Evolutionary conservation across 306 rosid genomes (phyloP), one percentile per base, ranked within the genome.

Genomic region (Ceratonia siliqua): DNA sequence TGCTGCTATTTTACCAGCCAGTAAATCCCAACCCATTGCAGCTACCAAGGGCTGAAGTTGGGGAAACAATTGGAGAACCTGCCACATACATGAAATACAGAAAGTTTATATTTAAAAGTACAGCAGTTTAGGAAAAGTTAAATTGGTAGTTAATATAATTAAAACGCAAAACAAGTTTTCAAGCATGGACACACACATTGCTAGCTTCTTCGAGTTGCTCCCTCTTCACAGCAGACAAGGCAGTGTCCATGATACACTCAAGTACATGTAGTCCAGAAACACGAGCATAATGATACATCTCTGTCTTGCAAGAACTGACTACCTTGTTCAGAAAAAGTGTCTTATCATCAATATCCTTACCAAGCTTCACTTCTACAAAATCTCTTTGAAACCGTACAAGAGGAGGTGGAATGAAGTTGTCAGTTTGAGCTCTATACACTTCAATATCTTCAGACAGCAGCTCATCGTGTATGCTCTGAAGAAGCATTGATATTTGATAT

Each of bases 1-100:
- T 28, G 89, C 88, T 69, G 83, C 76, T 69, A 91, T 80, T 83
- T 91, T 92, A 41, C 98, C 95, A 2, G 94, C 83, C 79, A 94
- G 84, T 73, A 85, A 82, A 83, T 94, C 98, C 98, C 98, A 94
- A 81, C 98, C 98, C 97, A 94, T 94, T 76, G 91, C 78, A 20
- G 97, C 97, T 52, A 91, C 93, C 75, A 94, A 84, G 69, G 98
- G 98, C 80, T 83, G 94, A 82, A 94, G 98, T 42, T 85, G 92
- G n/a, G 97, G 95, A 81, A 89, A 91, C 90, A 94, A 73, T 24
- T 74, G 83, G 76, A 94, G 97, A 74, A 82, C 82, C 98, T 94
- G 82, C 78, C 83, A 50, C 74, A 75, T 15, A 77, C 70, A 82
- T 71, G 50, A 79, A 50, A 62, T 54, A 30, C 10, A 15, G 12